Evolutionary conservation across 1,284 basidiomycete species (phyloP).

Genomic region (Anthracocystis panici-leucophaei): DNA sequence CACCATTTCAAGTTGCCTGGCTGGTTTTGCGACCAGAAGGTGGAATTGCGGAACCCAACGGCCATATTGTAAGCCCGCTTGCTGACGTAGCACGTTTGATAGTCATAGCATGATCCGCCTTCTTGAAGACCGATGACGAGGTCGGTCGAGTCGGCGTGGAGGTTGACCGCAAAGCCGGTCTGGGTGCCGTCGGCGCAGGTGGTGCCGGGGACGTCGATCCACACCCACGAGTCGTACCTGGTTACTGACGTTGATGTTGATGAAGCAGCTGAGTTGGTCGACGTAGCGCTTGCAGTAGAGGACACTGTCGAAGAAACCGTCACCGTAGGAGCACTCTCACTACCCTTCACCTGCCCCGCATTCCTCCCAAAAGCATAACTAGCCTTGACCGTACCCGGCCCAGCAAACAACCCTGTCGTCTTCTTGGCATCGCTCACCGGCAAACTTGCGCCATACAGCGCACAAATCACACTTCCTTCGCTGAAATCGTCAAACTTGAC

Average conservation of each 20-base stretch:
- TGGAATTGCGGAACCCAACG: constrained; percentile 14
- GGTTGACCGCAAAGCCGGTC: constrained; percentile 36
- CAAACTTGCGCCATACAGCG: constrained; percentile 7
- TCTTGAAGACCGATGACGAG: constrained; percentile 27
- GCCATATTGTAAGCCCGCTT: constrained; percentile 31
- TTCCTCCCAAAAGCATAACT: constrained; percentile 32
- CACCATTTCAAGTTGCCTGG: constrained; percentile 15
- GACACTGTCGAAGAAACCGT: not conserved
- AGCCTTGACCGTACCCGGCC: constrained; percentile 20
- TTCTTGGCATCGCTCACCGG: constrained; percentile 17
- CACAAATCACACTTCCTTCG: constrained; percentile 39
- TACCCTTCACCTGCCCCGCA: constrained; percentile 13
- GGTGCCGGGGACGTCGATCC: constrained; percentile 36
- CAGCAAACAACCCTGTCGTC: constrained; percentile 23
- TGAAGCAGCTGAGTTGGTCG: not conserved
- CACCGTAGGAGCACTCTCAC: not conserved
- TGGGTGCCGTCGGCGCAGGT: constrained; percentile 25
- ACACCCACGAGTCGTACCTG: constrained; percentile 23
- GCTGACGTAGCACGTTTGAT: constrained; percentile 18
- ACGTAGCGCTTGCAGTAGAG: not conserved
- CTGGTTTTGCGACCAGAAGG: constrained; percentile 19
- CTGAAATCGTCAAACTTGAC: constrained; percentile 29
- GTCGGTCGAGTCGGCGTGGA: constrained; percentile 21
- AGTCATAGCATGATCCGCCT: constrained; percentile 42
- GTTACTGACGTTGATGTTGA: constrained; percentile 1